These are phyloP conservation scores for Chrysopogon serrulatus DNA, from an alignment of 176 grass and related monocot species.

Conservation along the genomic window DNA sequence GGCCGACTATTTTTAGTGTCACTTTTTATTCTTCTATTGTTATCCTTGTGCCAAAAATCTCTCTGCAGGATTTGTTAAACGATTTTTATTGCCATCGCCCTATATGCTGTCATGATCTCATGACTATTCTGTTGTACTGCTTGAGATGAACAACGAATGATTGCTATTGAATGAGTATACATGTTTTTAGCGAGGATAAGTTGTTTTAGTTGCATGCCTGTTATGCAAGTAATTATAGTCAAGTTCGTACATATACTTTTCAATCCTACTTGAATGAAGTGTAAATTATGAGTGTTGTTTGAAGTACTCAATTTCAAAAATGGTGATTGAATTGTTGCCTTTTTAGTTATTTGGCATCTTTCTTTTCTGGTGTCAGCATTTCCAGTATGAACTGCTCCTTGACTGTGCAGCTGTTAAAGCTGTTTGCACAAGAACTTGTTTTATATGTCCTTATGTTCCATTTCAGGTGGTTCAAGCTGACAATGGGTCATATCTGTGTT, in stretches of 20 bases:
- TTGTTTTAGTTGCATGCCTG: background rate
- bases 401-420: background rate
- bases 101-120: slow-evolving; percentile 14
- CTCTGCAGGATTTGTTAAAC: background rate
- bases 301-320: background rate
- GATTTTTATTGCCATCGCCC: background rate
- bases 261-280: slow-evolving; percentile 9
- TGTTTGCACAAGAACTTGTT: slow-evolving; percentile 9
- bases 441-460: slow-evolving; percentile 16
- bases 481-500: slow-evolving; percentile 67
- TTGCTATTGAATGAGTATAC: background rate
- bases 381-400: slow-evolving; percentile 5
- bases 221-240: background rate
- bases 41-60: slow-evolving; percentile 17
- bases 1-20: slow-evolving; percentile 2
- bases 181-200: background rate
- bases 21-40: slow-evolving; percentile 22
- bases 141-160: slow-evolving; percentile 13
- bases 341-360: background rate
- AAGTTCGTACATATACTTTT: slow-evolving; percentile 3
- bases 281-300: background rate
- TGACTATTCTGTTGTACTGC: background rate
- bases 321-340: background rate
- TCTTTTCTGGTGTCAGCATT: background rate
- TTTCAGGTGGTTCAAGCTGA: slow-evolving; percentile 83